phyloP scores from a whole-genome alignment of 257 asterid genomes.

The Fraxinus excelsior region DNA sequence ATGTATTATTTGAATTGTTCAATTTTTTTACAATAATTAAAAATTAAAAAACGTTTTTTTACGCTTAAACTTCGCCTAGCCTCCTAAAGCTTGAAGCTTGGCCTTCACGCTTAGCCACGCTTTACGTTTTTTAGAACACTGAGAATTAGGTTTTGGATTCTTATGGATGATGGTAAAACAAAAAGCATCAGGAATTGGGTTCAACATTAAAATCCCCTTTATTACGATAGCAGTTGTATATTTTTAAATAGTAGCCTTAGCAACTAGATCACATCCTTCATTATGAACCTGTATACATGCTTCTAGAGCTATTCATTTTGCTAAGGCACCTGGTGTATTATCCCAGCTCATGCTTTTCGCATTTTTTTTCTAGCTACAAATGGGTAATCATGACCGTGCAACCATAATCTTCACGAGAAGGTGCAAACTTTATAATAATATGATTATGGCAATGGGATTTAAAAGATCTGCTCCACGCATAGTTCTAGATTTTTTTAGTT shows the following conservation, averaged over 20 bases:
- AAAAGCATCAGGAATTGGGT: not conserved
- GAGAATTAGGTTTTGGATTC: slow-evolving; percentile 17
- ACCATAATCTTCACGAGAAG: not conserved
- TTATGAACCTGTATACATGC: not conserved
- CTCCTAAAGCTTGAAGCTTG: too few species aligned
- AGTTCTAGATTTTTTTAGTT: not conserved
- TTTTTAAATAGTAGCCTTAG: not conserved
- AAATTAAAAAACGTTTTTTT: too few species aligned
- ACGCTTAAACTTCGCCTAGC: too few species aligned
- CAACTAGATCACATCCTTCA: not conserved
- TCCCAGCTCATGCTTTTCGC: not conserved
- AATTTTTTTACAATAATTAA: too few species aligned
- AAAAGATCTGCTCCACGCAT: not conserved
- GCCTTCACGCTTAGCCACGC: too few species aligned
- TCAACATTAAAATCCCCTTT: not conserved
- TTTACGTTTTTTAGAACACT: too few species aligned
- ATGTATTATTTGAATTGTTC: too few species aligned
- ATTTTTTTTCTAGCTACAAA: not conserved
- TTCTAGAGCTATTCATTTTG: not conserved
- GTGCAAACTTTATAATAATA: not conserved
- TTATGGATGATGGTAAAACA: not conserved
- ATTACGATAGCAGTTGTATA: too few species aligned
- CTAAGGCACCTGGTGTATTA: not conserved
- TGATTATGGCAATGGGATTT: not conserved
- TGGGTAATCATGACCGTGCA: not conserved